Conservation (phyloP, 352 stramenopile genomes). For the Globisporangium orthogonon region DNA sequence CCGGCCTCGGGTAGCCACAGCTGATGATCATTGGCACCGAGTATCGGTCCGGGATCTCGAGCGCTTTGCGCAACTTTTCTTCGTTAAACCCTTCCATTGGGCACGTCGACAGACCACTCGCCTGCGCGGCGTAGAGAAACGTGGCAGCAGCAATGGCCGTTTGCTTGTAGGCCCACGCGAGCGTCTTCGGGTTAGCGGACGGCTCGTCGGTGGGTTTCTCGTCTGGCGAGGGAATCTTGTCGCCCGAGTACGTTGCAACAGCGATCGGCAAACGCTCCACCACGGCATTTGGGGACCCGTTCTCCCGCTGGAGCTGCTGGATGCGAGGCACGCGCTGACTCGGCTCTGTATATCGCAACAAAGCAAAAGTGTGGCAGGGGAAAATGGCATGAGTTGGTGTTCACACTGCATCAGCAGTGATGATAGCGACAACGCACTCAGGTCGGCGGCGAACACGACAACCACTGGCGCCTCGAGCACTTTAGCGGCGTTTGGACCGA, state of each 20-base stretch:
- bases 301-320: too few relatives aligned
- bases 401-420: not conserved
- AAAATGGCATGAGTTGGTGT: too few relatives aligned
- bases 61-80: slow-evolving; percentile 53
- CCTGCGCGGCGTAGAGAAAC: slow-evolving; percentile 66
- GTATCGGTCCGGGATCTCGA: slow-evolving; percentile 28
- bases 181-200: not conserved
- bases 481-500: slow-evolving; percentile 65
- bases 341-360: too few relatives aligned
- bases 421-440: slow-evolving; percentile 20
- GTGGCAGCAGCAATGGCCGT: slow-evolving; percentile 62
- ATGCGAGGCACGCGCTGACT: too few relatives aligned
- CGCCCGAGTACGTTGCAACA: too few relatives aligned
- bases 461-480: slow-evolving; percentile 73
- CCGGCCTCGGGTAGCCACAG: slow-evolving; percentile 47
- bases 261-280: too few relatives aligned
- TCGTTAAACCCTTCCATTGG: slow-evolving; percentile 82
- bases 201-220: too few relatives aligned
- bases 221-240: too few relatives aligned
- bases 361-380: too few relatives aligned
- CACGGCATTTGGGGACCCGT: too few relatives aligned
- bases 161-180: slow-evolving; percentile 82
- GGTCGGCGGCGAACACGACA: slow-evolving; percentile 74
- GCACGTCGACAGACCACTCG: slow-evolving; percentile 61
- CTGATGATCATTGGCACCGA: slow-evolving; percentile 64